These are phyloP conservation scores for Taiozyma sp. DNA, from an alignment of 1,139 yeast species.

Conservation along the genomic window DNA sequence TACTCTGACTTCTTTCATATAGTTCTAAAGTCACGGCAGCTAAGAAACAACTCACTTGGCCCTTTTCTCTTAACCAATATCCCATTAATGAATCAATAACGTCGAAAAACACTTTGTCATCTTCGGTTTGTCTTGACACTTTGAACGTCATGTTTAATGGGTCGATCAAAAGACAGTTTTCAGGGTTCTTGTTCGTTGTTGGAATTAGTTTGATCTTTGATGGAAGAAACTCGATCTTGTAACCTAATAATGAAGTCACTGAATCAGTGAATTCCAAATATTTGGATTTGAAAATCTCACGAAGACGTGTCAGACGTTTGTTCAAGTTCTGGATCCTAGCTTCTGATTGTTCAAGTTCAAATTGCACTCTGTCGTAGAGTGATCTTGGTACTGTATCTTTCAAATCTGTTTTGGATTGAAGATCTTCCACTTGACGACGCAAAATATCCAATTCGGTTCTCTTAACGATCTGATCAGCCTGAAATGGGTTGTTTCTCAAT, in stretches of 20 bases:
- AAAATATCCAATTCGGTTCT: slow-evolving; percentile 46
- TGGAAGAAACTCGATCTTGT: slow-evolving; percentile 63
- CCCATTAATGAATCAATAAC: slow-evolving; percentile 53
- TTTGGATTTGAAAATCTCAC: slow-evolving; percentile 60
- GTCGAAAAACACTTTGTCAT: slow-evolving; percentile 31
- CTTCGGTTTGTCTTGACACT: slow-evolving; percentile 23
- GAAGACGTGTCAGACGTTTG: slow-evolving; percentile 56
- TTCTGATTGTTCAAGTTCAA: slow-evolving; percentile 48
- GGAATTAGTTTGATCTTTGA: slow-evolving; percentile 66
- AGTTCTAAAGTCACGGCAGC: slow-evolving; percentile 69
- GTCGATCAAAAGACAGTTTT: slow-evolving; percentile 29
- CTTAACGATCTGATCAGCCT: slow-evolving; percentile 59
- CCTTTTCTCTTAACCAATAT: slow-evolving; percentile 64
- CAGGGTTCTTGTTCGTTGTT: slow-evolving; percentile 35
- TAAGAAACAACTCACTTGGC: slow-evolving; percentile 73
- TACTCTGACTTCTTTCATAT: slow-evolving; percentile 31
- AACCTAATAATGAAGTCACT: slow-evolving; percentile 68
- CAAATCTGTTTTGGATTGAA: slow-evolving; percentile 24
- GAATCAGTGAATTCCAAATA: slow-evolving; percentile 70
- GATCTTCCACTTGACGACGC: slow-evolving; percentile 54
- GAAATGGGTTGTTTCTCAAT: slow-evolving; percentile 62
- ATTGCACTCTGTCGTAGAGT: slow-evolving; percentile 57
- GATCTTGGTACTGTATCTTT: slow-evolving; percentile 47
- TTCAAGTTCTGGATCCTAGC: slow-evolving; percentile 43
- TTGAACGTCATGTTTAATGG: slow-evolving; percentile 28